Percentiles rank a stretch among this genome's conserved stretches.
phyloP scores from a whole-genome alignment of 2,329 filamentous ascomycete species.

The Arachnopeziza araneosa region DNA sequence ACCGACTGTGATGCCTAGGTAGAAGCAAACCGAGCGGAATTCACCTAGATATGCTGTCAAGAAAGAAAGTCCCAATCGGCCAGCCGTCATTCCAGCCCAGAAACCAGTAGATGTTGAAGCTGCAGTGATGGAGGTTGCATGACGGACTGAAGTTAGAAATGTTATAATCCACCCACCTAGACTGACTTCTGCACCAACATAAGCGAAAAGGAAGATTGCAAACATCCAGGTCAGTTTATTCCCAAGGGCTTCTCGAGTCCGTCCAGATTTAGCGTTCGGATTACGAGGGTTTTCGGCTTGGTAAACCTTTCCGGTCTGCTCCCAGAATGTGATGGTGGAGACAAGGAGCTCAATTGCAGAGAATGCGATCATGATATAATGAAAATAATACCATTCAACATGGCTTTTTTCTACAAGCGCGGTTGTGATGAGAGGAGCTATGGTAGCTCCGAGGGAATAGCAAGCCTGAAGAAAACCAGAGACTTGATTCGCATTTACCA shows the following conservation, averaged over 20 bases:
- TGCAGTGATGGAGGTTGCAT: constrained; percentile 62
- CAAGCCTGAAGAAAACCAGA: constrained; percentile 67
- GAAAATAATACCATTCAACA: constrained; percentile 68
- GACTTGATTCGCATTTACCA: constrained; percentile 62
- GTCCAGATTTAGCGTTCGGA: constrained; percentile 13
- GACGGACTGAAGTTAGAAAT: constrained; percentile 77
- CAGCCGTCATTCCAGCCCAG: constrained; percentile 77
- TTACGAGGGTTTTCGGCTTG: constrained; percentile 47
- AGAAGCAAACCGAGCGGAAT: constrained; percentile 56
- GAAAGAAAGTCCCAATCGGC: constrained; percentile 68
- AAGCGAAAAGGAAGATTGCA: constrained; percentile 68
- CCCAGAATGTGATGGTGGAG: constrained; percentile 56
- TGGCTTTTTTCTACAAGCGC: constrained; percentile 59
- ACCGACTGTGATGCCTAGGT: constrained; percentile 57
- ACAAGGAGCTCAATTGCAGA: constrained; percentile 49
- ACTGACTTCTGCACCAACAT: constrained; percentile 63
- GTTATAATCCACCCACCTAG: constrained; percentile 78
- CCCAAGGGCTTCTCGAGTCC: constrained; percentile 32
- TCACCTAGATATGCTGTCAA: constrained; percentile 70
- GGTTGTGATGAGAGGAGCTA: constrained; percentile 66
- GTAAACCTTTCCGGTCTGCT: constrained; percentile 52
- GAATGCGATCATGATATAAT: constrained; percentile 62
- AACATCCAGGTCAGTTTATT: constrained; percentile 64
- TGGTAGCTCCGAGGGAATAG: constrained; percentile 66
- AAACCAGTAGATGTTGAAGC: constrained; percentile 76